Conservation (phyloP, 2,329 filamentous ascomycete species). For the Botrytis squamosa region DNA sequence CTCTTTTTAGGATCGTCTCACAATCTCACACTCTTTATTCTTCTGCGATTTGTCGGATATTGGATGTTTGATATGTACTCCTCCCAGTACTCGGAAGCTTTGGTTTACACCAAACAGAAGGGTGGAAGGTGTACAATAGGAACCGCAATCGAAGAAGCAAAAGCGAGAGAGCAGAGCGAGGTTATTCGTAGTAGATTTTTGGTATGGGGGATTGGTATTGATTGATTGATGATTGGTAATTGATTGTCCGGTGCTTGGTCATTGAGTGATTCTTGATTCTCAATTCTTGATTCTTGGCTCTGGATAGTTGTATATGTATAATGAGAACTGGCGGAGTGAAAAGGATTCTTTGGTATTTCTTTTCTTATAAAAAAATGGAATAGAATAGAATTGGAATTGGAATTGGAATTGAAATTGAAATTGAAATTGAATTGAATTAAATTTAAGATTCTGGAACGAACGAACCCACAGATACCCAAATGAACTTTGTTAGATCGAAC, state of each 20-base stretch:
- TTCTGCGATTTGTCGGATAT: background rate
- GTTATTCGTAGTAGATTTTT: background rate
- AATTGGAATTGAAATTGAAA: background rate
- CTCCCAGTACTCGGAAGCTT: background rate
- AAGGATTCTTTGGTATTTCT: background rate
- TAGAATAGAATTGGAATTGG: background rate
- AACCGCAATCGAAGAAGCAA: background rate
- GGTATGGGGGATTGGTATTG: background rate
- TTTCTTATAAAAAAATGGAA: background rate
- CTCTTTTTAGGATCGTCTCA: background rate
- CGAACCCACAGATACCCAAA: background rate
- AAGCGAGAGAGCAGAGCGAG: background rate
- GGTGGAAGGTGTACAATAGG: background rate
- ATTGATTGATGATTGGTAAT: background rate
- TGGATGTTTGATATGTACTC: background rate
- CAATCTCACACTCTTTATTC: background rate
- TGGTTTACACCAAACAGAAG: background rate
- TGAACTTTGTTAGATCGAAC: background rate
- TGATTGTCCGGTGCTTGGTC: background rate
- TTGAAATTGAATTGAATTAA: background rate
- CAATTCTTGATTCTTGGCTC: background rate
- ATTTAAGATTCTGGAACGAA: slow-evolving; percentile 1
- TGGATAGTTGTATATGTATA: background rate
- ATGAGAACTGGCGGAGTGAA: background rate
- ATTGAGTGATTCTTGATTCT: background rate